Conservation (phyloP, 176 grass and related monocot genomes). For the Bolboschoenus planiculmis region DNA sequence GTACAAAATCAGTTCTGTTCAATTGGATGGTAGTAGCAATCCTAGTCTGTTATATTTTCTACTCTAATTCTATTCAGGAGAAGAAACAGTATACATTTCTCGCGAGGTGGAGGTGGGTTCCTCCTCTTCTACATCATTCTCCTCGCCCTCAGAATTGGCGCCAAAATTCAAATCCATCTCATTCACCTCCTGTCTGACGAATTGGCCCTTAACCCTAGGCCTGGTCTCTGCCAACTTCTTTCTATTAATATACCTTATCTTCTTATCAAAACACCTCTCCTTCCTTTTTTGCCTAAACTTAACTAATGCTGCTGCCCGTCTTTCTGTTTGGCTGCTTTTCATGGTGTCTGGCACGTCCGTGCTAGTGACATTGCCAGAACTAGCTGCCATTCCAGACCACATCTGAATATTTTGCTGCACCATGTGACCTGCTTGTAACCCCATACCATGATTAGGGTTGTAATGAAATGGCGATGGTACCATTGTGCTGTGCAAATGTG, state of each 20-base stretch:
- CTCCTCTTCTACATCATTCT: slow-evolving; percentile 26
- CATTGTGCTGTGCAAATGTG: slow-evolving; percentile 44
- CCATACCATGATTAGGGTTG: slow-evolving; percentile 33
- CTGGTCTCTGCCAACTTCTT: slow-evolving; percentile 85
- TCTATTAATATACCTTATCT: slow-evolving; percentile 81
- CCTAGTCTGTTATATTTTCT: slow-evolving; percentile 10
- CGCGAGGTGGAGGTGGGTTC: slow-evolving; percentile 37
- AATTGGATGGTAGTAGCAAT: slow-evolving; percentile 22
- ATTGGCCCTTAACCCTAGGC: slow-evolving; percentile 82
- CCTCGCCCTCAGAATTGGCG: slow-evolving; percentile 66
- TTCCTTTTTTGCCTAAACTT: slow-evolving; percentile 94
- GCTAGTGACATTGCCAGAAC: slow-evolving; percentile 11
- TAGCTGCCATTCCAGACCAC: slow-evolving; percentile 35
- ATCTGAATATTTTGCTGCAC: slow-evolving; percentile 26
- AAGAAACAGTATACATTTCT: slow-evolving; percentile 55
- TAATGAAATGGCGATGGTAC: slow-evolving; percentile 55
- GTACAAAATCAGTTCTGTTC: slow-evolving; percentile 5
- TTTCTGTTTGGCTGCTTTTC: slow-evolving; percentile 37
- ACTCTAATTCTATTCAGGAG: slow-evolving; percentile 52
- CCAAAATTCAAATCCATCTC: slow-evolving; percentile 52
- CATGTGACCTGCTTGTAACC: slow-evolving; percentile 52
- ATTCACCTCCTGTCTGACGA: slow-evolving; percentile 61
- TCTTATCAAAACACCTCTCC: slow-evolving; percentile 91
- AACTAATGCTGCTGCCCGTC: slow-evolving; percentile 71
- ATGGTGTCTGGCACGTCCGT: slow-evolving; percentile 41